Evolutionary conservation across 495 filamentous ascomycete genomes (phyloP).

Genomic region (Neurospora africana): DNA sequence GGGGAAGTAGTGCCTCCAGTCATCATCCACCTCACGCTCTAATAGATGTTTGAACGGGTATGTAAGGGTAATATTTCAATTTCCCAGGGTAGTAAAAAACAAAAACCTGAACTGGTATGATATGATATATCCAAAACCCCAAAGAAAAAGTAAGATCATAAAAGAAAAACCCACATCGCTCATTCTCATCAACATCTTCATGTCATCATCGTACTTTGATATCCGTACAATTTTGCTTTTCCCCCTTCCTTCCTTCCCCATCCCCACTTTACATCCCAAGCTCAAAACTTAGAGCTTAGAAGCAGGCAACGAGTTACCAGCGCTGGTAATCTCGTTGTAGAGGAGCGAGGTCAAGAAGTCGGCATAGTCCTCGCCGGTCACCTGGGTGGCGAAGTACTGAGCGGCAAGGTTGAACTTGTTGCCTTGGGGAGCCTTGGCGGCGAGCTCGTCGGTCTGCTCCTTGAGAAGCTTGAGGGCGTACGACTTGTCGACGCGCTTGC

Average conservation of each 20-base stretch:
- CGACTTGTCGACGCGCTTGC: constrained; percentile 84
- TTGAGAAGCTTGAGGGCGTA: constrained; percentile 80
- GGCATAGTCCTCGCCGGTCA: constrained; percentile 93
- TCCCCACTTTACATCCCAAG: not conserved
- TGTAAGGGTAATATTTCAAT: not conserved
- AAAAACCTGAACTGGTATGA: not conserved
- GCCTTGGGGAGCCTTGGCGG: constrained; percentile 67
- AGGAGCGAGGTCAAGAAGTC: constrained; percentile 92
- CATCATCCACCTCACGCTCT: not conserved
- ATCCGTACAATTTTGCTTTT: not conserved
- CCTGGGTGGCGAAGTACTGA: constrained; percentile 84
- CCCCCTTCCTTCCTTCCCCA: not conserved
- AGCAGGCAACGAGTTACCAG: constrained; percentile 57
- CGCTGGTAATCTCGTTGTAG: constrained; percentile 90
- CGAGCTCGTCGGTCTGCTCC: constrained; percentile 73
- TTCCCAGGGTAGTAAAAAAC: not conserved
- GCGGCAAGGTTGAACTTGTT: constrained; percentile 89
- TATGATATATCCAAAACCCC: not conserved
- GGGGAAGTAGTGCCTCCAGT: not conserved
- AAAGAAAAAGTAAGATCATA: not conserved
- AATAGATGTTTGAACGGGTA: not conserved
- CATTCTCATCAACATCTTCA: not conserved
- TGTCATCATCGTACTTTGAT: not conserved
- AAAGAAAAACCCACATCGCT: not conserved
- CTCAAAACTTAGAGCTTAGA: constrained; percentile 58